A percentile compares a stretch with the other conserved stretches of the same genome.
These are phyloP conservation scores for Xylariaceae sp. DNA, from an alignment of 2,329 filamentous ascomycete species.

Conservation along the genomic window DNA sequence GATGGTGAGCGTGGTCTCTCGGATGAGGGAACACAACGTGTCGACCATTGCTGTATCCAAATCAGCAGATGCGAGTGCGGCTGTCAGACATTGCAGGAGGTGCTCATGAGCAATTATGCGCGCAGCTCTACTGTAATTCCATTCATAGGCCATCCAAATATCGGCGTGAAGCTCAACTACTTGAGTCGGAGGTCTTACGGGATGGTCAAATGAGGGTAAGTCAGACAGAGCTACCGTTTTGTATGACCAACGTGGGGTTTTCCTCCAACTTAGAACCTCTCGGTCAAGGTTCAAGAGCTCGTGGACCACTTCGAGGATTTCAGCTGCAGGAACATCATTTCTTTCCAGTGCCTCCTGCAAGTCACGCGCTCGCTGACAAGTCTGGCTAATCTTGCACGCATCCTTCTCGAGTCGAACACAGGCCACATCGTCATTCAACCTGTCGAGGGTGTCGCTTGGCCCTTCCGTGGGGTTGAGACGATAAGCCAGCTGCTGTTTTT, in stretches of 20 bases:
- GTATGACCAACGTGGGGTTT: conserved; percentile 30
- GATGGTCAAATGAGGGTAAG: conserved; percentile 8
- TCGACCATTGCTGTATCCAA: conserved; percentile 5
- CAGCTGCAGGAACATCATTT: conserved; percentile 6
- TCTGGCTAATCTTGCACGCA: conserved; percentile 20
- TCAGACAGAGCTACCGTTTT: conserved; percentile 17
- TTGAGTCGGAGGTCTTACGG: conserved; percentile 8
- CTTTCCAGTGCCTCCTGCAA: conserved; percentile 16
- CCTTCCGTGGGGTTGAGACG: conserved; percentile 19
- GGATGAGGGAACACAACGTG: conserved; percentile 10
- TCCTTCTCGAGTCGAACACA: conserved; percentile 27
- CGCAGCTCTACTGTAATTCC: conserved; percentile 36
- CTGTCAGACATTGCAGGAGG: conserved; percentile 25
- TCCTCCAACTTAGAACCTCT: conserved; percentile 26
- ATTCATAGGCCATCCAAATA: conserved; percentile 37
- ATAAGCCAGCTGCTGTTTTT: conserved; percentile 33
- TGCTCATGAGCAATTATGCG: conserved; percentile 33
- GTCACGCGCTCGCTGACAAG: conserved; percentile 27
- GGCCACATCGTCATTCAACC: conserved; percentile 23
- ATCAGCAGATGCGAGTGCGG: conserved; percentile 6
- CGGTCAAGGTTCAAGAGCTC: conserved; percentile 29
- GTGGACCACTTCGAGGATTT: conserved; percentile 22
- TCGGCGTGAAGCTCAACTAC: conserved; percentile 32
- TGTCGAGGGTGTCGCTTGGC: conserved; percentile 26
- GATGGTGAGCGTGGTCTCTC: conserved; percentile 20